Conservation (phyloP, 495 filamentous ascomycete species). For the Aspergillus hancockii region DNA sequence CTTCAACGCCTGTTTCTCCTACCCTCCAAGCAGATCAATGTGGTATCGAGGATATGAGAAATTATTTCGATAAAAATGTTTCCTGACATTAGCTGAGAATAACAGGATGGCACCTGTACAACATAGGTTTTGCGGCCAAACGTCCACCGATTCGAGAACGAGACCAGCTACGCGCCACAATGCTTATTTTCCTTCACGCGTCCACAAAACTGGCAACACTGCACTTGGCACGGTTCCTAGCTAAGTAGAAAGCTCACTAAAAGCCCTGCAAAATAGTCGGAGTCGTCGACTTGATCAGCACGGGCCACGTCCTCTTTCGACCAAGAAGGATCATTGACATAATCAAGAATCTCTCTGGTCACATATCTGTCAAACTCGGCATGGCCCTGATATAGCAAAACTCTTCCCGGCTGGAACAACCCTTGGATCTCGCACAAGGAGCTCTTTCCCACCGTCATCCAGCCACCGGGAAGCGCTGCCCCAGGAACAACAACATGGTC, state of each 20-base stretch:
- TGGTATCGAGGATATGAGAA: too few relatives aligned
- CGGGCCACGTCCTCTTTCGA: background rate
- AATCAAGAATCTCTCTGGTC: background rate
- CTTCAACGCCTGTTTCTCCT: too few relatives aligned
- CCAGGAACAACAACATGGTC: background rate
- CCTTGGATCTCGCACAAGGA: background rate
- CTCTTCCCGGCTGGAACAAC: background rate
- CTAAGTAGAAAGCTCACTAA: background rate
- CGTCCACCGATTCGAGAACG: too few relatives aligned
- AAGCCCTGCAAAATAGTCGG: background rate
- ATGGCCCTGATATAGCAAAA: background rate
- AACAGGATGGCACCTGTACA: too few relatives aligned
- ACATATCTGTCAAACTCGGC: background rate
- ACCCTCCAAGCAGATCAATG: too few relatives aligned
- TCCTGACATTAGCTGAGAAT: too few relatives aligned
- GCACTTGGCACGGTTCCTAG: too few relatives aligned
- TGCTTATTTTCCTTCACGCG: too few relatives aligned
- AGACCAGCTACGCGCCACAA: too few relatives aligned
- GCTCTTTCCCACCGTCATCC: background rate
- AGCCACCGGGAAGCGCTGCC: background rate
- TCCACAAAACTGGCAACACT: too few relatives aligned
- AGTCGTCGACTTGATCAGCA: background rate
- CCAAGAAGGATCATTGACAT: background rate
- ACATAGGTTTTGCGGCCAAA: too few relatives aligned
- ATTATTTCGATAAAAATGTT: too few relatives aligned